Percentiles rank a stretch among this genome's conserved stretches.
phyloP scores from a whole-genome alignment of 2,329 filamentous ascomycete genomes.

The Westerdykella aurantiaca region DNA sequence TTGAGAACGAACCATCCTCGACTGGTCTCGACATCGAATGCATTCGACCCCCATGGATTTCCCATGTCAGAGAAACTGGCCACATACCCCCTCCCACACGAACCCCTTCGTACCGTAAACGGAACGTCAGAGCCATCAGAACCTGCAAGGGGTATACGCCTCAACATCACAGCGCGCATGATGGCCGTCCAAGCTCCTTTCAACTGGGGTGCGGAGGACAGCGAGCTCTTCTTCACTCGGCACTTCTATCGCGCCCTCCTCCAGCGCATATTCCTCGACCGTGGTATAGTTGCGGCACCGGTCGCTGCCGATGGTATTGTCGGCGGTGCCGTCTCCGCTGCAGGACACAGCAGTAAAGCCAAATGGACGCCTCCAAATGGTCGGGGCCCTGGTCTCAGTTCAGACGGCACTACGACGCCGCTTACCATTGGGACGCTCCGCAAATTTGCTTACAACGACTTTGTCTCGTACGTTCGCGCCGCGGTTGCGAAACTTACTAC shows the following conservation, averaged over 20 bases:
- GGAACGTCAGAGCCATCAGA: constrained; percentile 8
- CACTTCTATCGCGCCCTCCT: constrained; percentile 90
- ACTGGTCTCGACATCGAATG: constrained; percentile 60
- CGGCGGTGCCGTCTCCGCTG: constrained; percentile 37
- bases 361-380: constrained; percentile 32
- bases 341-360: constrained; percentile 28
- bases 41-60: constrained; percentile 85
- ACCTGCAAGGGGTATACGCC: constrained; percentile 55
- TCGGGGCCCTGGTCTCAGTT: constrained; percentile 46
- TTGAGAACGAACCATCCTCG: constrained; percentile 70
- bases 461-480: constrained; percentile 71
- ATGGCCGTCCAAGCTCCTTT: constrained; percentile 95
- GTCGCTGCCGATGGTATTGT: constrained; percentile 21
- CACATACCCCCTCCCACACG: constrained; percentile 37
- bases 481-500: constrained; percentile 65
- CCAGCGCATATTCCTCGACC: constrained; percentile 87
- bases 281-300: constrained; percentile 63
- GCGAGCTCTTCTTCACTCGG: constrained; percentile 80
- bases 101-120: constrained; percentile 5
- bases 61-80: constrained; percentile 75
- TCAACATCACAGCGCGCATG: constrained; percentile 96
- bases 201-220: constrained; percentile 82
- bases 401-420: constrained; percentile 59
- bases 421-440: constrained; percentile 81
- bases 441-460: constrained; percentile 71